These are phyloP conservation scores for Botrytis squamosa DNA, from an alignment of 2,329 filamentous ascomycete species.

Conservation along the genomic window DNA sequence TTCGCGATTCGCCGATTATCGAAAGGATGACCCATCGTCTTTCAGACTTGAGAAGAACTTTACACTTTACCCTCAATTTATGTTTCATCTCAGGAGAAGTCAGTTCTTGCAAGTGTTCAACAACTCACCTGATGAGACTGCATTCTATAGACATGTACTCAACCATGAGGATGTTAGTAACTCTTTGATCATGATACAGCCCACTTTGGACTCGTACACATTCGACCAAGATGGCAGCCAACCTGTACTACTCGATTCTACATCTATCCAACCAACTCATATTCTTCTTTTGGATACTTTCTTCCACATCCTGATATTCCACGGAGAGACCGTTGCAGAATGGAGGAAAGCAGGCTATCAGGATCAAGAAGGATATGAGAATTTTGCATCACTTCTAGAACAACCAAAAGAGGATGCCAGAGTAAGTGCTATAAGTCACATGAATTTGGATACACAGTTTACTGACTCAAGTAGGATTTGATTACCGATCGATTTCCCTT, in stretches of 20 bases:
- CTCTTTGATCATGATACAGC: constrained; percentile 98
- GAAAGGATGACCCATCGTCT: constrained; percentile 95
- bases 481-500: constrained; percentile 98
- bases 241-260: constrained; percentile 93
- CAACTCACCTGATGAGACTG: constrained; percentile 97
- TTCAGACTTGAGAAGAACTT: constrained; percentile 99
- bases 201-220: constrained; percentile 94
- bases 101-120: constrained; percentile 99
- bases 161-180: constrained; percentile 98
- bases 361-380: constrained; percentile 96
- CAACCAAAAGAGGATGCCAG: constrained; percentile 95
- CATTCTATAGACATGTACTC: constrained; percentile 96
- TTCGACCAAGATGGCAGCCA: constrained; percentile 92
- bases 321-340: constrained; percentile 95
- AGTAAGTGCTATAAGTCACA: constrained; percentile 50
- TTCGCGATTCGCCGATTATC: constrained; percentile 94
- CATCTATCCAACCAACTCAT: constrained; percentile 91
- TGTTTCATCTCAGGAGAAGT: constrained; percentile 97
- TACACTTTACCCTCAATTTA: constrained; percentile 97
- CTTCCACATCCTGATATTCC: constrained; percentile 99
- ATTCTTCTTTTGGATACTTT: constrained; percentile 95
- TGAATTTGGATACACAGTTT: constrained; percentile 17
- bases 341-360: constrained; percentile 99
- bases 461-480: constrained; percentile 64
- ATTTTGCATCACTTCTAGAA: constrained; percentile 83